phyloP scores from a whole-genome alignment of 371 early-diverging fungal genomes.

The Saksenaea vasiformis region DNA sequence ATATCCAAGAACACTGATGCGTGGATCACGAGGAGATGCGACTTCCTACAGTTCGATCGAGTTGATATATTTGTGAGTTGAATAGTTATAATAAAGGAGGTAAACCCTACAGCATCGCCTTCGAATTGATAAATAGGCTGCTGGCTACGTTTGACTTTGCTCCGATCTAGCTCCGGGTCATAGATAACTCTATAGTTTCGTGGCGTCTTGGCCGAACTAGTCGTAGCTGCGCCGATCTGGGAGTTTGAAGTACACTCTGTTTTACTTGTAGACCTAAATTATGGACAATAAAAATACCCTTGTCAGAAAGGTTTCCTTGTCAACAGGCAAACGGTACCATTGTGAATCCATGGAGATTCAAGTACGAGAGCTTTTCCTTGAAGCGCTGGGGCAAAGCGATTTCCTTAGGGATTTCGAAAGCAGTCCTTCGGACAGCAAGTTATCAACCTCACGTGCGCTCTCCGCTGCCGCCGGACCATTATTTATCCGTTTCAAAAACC shows the following conservation, averaged over 20 bases:
- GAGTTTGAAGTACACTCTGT: constrained; percentile 3
- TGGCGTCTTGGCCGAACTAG: constrained; percentile 25
- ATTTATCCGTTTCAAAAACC: too few species aligned
- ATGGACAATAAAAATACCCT: background rate
- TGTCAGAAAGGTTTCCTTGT: background rate
- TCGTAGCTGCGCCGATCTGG: constrained; percentile 4
- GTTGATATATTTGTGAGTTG: constrained; percentile 4
- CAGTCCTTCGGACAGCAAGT: too few species aligned
- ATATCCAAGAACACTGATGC: constrained; percentile 28
- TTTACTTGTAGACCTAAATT: constrained; percentile 2
- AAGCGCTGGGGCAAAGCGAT: background rate
- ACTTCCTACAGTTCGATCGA: constrained; percentile 2
- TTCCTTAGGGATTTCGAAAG: background rate
- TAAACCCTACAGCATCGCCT: constrained; percentile 27
- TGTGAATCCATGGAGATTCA: constrained; percentile 1
- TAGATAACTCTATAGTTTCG: constrained; percentile 45
- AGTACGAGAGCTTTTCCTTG: background rate
- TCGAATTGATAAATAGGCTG: constrained; percentile 32
- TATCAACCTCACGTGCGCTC: too few species aligned
- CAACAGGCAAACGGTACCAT: background rate
- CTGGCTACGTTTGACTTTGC: constrained; percentile 23
- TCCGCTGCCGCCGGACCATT: too few species aligned
- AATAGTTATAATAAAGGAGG: background rate
- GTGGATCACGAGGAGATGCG: constrained; percentile 42
- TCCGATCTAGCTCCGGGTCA: constrained; percentile 50